phyloP scores from a whole-genome alignment of 768 basidiomycete genomes.

The Calocybe gangraenosa region DNA sequence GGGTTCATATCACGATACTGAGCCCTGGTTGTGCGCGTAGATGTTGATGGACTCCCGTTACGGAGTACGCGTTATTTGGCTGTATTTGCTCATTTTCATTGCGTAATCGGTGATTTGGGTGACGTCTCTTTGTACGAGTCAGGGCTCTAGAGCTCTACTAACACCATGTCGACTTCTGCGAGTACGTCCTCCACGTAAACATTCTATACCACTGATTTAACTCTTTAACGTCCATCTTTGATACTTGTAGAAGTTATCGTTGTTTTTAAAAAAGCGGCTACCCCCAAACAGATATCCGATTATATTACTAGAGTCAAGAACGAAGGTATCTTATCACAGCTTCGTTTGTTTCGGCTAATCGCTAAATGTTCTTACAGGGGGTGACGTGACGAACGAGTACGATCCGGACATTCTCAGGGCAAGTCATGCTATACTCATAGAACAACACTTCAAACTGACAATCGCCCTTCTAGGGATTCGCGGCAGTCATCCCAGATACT shows the following conservation, averaged over 20 bases:
- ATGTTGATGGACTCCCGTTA: too few relatives aligned
- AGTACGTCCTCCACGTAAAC: too few relatives aligned
- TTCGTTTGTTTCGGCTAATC: background rate
- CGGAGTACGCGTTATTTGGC: constrained; percentile 4
- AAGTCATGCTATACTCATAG: background rate
- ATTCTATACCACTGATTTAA: too few relatives aligned
- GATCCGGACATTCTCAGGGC: constrained; percentile 34
- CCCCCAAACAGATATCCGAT: constrained; percentile 35
- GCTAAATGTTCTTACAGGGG: constrained; percentile 27
- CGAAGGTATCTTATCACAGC: constrained; percentile 26
- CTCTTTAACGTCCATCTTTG: background rate
- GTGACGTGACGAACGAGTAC: constrained; percentile 37
- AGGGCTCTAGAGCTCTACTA: too few relatives aligned
- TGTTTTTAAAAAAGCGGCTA: constrained; percentile 45
- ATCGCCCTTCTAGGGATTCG: constrained; percentile 21
- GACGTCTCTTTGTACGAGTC: too few relatives aligned
- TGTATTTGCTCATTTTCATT: background rate
- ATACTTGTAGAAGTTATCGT: constrained; percentile 44
- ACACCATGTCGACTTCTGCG: background rate
- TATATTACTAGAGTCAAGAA: constrained; percentile 32
- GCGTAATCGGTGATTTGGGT: constrained; percentile 5
- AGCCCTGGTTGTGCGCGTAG: too few relatives aligned
- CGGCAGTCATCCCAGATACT: constrained; percentile 23
- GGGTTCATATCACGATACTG: too few relatives aligned
- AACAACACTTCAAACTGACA: background rate